Evolutionary conservation across 2,329 filamentous ascomycete species (phyloP).

Genomic region (Botrytis hyacinthi): DNA sequence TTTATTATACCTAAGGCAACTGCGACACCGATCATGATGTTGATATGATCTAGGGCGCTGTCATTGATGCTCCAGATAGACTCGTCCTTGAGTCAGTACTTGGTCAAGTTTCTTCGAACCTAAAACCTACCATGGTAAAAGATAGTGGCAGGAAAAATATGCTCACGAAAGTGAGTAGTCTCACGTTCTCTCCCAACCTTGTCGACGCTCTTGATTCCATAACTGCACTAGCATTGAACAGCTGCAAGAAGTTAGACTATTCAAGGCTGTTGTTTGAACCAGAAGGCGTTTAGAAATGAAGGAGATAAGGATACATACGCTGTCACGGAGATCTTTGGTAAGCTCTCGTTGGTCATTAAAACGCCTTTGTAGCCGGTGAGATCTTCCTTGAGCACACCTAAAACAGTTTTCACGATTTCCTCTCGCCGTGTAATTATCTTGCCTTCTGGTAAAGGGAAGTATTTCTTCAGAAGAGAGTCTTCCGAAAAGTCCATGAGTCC

Average conservation of each 20-base stretch:
- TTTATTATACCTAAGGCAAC: not conserved
- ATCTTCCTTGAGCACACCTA: not conserved
- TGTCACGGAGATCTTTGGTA: not conserved
- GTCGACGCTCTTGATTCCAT: not conserved
- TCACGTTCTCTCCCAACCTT: not conserved
- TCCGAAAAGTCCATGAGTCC: not conserved
- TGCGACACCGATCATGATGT: not conserved
- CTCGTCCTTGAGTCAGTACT: not conserved
- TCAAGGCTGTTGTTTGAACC: no score
- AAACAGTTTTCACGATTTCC: rapidly evolving
- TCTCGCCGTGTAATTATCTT: not conserved
- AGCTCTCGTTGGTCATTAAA: not conserved
- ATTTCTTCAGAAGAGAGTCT: rapidly evolving
- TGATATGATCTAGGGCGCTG: not conserved
- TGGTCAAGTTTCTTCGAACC: rapidly evolving
- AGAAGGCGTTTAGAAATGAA: no score
- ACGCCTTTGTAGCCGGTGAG: not conserved
- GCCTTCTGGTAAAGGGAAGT: not conserved
- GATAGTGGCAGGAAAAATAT: not conserved
- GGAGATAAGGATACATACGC: not conserved
- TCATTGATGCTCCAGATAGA: not conserved
- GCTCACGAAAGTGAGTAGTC: not conserved
- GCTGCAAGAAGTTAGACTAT: not conserved
- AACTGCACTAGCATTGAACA: not conserved
- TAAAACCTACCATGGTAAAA: not conserved